Evolutionary conservation across 2,329 filamentous ascomycete species (phyloP).

Genomic region (Sarocladium kiliense): DNA sequence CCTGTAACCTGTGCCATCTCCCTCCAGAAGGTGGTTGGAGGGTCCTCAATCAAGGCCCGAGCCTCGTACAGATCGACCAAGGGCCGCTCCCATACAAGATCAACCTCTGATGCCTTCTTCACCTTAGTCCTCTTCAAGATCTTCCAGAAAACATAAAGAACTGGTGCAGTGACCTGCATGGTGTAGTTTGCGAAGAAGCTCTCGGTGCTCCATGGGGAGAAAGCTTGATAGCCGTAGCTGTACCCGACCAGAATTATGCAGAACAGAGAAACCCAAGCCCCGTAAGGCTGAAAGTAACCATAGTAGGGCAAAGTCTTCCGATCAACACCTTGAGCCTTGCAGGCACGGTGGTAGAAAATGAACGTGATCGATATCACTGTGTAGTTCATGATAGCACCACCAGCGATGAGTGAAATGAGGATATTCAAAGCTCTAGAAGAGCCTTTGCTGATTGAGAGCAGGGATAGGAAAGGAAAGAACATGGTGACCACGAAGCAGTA

Average conservation of each 20-base stretch:
- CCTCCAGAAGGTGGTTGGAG: constrained; percentile 34
- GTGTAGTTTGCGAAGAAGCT: constrained; percentile 43
- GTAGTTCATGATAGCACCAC: constrained; percentile 56
- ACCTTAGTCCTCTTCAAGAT: constrained; percentile 48
- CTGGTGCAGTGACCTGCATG: constrained; percentile 40
- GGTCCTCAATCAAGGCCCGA: constrained; percentile 23
- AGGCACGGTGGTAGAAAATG: constrained; percentile 44
- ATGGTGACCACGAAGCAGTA: constrained; percentile 50
- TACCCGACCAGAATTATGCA: constrained; percentile 29
- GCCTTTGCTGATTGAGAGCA: constrained; percentile 44
- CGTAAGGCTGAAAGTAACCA: constrained; percentile 54
- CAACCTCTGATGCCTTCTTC: constrained; percentile 42
- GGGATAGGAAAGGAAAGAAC: constrained; percentile 32
- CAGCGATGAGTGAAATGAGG: constrained; percentile 52
- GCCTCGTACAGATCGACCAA: constrained; percentile 46
- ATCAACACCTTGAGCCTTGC: constrained; percentile 39
- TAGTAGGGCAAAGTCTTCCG: constrained; percentile 52
- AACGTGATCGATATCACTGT: constrained; percentile 45
- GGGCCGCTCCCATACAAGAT: constrained; percentile 49
- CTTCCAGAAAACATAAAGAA: constrained; percentile 52
- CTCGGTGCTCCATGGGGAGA: constrained; percentile 44
- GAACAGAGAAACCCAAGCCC: constrained; percentile 39
- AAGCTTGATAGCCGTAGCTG: constrained; percentile 45
- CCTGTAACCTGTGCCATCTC: constrained; percentile 13
- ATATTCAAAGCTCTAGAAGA: constrained; percentile 46